Base-by-base conservation (phyloP, 2,329 filamentous ascomycete species). In the Monilinia fructigena region DNA sequence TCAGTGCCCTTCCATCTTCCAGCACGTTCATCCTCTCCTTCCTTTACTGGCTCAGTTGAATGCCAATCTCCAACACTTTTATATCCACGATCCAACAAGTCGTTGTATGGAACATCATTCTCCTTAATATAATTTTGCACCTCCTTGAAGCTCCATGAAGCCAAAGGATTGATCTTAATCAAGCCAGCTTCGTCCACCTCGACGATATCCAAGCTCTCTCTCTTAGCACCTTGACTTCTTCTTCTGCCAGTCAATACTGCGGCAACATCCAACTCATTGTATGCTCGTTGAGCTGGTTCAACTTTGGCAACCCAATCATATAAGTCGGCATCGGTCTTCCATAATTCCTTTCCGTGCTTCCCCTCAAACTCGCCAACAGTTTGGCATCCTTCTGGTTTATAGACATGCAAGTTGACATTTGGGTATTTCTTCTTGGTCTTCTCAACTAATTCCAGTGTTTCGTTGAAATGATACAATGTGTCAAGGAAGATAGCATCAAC, bases 291-390 rank as follows among this genome's bases (percentile, higher is more conserved):
- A 65, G 93, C 92, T 20, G 95, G 95, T 82, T 99, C 95, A 59
- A 99, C 95, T 83, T 99, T 99, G 80, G 93, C 95, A 70, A 95
- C 84, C 84, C 92, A 98, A 83, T 99, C 95, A 80, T 99, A 99
- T 75, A 94, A 85, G 75, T 97, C 91, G 60, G 93, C 85, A 71
- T 95, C 89, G 42, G 82, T 86, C 77, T 97, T 90, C 88, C 93
- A 99, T 58, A 98, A 82, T 71, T 87, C 86, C 76, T 89, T 83
- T 75, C 95, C 95, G 76, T 97, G 92, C 74, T 87, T 89, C 69
- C 85, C 82, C 77, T 92, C 90, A 75, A 99, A 97, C 70, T 96
- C 89, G 62, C 85, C 85, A 23, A 85, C 83, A 0, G 85, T 93
- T 66, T 89, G 85, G 74, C 86, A 85, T 62, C 89, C 92, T 63